A percentile compares a stretch with the other conserved stretches of the same genome.
Evolutionary conservation across 2,329 filamentous ascomycete species (phyloP).

Genomic region (Nannizziopsis arthrosporioides): DNA sequence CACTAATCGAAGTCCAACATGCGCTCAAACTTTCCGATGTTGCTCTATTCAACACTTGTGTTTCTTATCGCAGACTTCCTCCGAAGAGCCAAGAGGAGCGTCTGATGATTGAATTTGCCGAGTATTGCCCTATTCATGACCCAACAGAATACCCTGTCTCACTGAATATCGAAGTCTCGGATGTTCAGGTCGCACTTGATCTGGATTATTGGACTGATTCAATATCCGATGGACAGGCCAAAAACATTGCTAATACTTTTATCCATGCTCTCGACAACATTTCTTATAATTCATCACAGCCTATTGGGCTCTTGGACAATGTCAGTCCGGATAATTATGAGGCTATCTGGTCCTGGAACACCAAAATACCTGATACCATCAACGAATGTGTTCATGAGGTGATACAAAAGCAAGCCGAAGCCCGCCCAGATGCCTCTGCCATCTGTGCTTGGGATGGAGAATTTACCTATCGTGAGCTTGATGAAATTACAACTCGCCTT

Average conservation of each 20-base stretch:
- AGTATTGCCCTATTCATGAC: slow-evolving; percentile 34
- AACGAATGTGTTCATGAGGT: slow-evolving; percentile 24
- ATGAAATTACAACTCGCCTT: slow-evolving; percentile 17
- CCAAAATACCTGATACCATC: slow-evolving; percentile 16
- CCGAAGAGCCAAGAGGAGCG: slow-evolving; percentile 18
- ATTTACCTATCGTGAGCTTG: slow-evolving; percentile 16
- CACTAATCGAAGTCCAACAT: slow-evolving; percentile 39
- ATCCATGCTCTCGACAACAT: slow-evolving; percentile 30
- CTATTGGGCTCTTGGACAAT: slow-evolving; percentile 26
- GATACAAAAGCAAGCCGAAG: slow-evolving; percentile 19
- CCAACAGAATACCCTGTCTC: slow-evolving; percentile 40
- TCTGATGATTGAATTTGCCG: slow-evolving; percentile 27
- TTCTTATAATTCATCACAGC: slow-evolving; percentile 25
- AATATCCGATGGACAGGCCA: slow-evolving; percentile 30
- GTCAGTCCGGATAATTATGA: slow-evolving; percentile 29
- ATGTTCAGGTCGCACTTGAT: slow-evolving; percentile 29
- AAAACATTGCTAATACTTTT: slow-evolving; percentile 30
- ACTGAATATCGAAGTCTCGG: slow-evolving; percentile 39
- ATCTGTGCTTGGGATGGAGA: slow-evolving; percentile 19
- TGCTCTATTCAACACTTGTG: slow-evolving; percentile 38
- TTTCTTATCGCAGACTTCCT: slow-evolving; percentile 38
- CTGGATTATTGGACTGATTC: slow-evolving; percentile 34
- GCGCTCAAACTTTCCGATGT: slow-evolving; percentile 28
- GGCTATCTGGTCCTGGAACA: slow-evolving; percentile 25
- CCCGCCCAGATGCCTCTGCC: slow-evolving; percentile 16